Evolutionary conservation across 306 rosid species (phyloP), one percentile per base, ranked within the genome.

Genomic region (Ormosia emarginata): DNA sequence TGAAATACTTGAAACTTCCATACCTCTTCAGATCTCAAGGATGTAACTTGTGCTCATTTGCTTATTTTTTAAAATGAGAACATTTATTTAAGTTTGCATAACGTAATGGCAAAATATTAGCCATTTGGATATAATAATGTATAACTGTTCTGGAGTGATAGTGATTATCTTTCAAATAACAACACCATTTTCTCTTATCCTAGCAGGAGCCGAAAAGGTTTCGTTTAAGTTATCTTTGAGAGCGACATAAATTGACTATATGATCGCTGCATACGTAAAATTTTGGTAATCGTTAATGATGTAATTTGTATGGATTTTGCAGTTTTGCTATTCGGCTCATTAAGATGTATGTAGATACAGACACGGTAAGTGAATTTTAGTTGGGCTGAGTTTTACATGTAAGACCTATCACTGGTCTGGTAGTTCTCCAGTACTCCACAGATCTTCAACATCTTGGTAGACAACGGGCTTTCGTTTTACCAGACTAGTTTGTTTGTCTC

Each of bases 21-120:
- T 89, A 32, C 92, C 92, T 80, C 89, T 89, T 79, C 92, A 87
- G 77, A 87, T 89, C 41, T 89, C 90, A 1, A 85, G 92, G 76
- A 89, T 89, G 82, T 89, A 53, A 89, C 7, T 50, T 64, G 36
- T 56, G 29, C 50, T 47, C 40, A 46, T 34, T 76, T 56, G 33
- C 34, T 59, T 44, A 57, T 18, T 40, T 67, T 46, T 33, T 37
- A 29, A 40, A 63, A 62, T 82, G 13, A 15, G 40, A 59, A 52
- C 14, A 8, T 55, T 72, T 63, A 2, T 52, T 71, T 32, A 39
- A 36, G 18, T 81, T 56, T 66, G 68, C 71, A 55, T 65, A 2
- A 41, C 30, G 30, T 32, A 68, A 47, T 82, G 65, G 71, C 57
- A 18, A 47, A 58, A 15, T 39, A 17, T 82, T 82, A n/a, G 52